Conservation (phyloP, 2,329 filamentous ascomycete species). For the Plectosphaerella plurivora region DNA sequence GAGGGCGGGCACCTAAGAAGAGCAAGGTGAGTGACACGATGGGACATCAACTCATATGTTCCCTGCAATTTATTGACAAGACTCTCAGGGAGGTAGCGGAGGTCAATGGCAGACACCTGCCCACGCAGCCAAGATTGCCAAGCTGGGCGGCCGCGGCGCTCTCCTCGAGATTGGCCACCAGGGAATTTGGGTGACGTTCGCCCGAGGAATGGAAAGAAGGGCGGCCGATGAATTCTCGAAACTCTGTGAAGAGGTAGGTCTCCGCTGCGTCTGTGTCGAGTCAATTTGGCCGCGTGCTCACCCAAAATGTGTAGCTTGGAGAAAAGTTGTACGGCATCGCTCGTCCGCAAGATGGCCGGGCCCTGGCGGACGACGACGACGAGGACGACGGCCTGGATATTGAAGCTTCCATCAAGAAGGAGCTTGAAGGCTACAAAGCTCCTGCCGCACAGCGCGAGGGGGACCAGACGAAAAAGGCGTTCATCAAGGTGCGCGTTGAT, state of each 20-base stretch:
- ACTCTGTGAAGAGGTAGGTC: conserved; percentile 61
- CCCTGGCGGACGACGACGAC: conserved; percentile 34
- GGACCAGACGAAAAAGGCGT: conserved; percentile 39
- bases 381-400: conserved; percentile 50
- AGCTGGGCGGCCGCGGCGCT: conserved; percentile 35
- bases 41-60: background rate
- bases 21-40: conserved; percentile 31
- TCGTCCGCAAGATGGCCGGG: conserved; percentile 25
- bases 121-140: conserved; percentile 45
- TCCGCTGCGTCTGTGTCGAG: background rate
- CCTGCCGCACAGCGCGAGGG: conserved; percentile 23
- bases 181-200: conserved; percentile 76
- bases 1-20: conserved; percentile 26
- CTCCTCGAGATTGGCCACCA: conserved; percentile 62
- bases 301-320: conserved; percentile 24
- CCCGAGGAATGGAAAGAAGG: conserved; percentile 65
- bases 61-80: background rate
- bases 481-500: conserved; percentile 48
- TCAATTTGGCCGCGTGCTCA: background rate
- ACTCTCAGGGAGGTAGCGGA: conserved; percentile 40
- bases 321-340: conserved; percentile 54
- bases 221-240: conserved; percentile 63
- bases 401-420: conserved; percentile 66
- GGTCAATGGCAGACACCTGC: conserved; percentile 60
- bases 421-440: conserved; percentile 59